A percentile compares a stretch with the other conserved stretches of the same genome.
These are phyloP conservation scores for Cynanchum wilfordii DNA, from an alignment of 257 asterid genomes.

Conservation along the genomic window DNA sequence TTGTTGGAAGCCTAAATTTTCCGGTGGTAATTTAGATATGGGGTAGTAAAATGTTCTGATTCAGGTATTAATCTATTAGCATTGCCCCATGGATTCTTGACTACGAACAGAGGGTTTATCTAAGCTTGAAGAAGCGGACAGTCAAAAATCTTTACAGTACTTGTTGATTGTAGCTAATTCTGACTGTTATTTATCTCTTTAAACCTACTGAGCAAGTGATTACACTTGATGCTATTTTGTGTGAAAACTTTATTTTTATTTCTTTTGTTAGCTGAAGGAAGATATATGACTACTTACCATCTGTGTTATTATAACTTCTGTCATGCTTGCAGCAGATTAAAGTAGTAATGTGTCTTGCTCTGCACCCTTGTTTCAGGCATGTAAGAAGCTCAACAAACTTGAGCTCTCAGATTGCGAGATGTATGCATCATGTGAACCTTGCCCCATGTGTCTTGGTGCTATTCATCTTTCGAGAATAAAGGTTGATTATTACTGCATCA, in stretches of 20 bases:
- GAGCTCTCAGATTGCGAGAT: slow-evolving; percentile 97
- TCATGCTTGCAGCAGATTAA: neutral
- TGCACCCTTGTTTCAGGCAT: slow-evolving; percentile 54
- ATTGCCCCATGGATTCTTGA: neutral
- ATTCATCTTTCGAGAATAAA: slow-evolving; percentile 94
- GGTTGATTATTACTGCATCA: slow-evolving; percentile 31
- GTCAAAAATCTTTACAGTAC: neutral
- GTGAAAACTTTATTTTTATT: too few species aligned
- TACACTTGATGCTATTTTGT: too few species aligned
- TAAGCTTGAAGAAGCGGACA: neutral
- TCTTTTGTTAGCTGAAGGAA: neutral
- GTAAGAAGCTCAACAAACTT: slow-evolving; percentile 83
- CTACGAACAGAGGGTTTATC: neutral
- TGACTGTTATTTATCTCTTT: neutral
- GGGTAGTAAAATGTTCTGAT: neutral
- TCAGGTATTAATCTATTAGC: neutral
- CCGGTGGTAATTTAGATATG: too few species aligned
- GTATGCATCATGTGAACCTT: slow-evolving; percentile 94
- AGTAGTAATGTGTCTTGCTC: neutral
- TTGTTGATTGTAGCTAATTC: too few species aligned
- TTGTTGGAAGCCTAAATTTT: neutral
- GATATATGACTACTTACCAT: neutral
- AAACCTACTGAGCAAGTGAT: too few species aligned
- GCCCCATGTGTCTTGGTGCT: slow-evolving; percentile 98
- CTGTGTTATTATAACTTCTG: neutral